Base-by-base conservation (phyloP, 257 asterid species). In the Mitragyna speciosa region DNA sequence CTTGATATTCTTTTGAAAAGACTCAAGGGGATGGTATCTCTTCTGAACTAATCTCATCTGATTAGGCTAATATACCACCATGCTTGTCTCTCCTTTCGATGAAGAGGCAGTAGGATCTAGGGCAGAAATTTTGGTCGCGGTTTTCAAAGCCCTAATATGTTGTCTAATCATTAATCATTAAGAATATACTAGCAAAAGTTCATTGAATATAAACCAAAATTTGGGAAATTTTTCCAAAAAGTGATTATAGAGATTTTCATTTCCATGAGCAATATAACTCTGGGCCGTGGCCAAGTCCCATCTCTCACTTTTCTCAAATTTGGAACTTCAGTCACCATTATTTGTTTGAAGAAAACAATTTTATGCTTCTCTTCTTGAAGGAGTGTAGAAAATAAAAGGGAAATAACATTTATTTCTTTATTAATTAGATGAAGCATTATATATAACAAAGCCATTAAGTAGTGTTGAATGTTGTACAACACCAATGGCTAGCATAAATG, bases 371-470 rank as follows among this genome's bases (percentile, higher is more conserved):
- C 22, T 12, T 3, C 12, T 58, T 22, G 28, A 24, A 69, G n/a
- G n/a, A n/a, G n/a, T n/a, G n/a, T n/a, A n/a, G n/a, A n/a, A 47
- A 43, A 70, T 19, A 16, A 33, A 17, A 39, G 20, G 9, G 11
- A 54, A 16, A 7, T 14, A 36, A 12, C 43, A 59, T 30, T 31
- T 59, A 33, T 76, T 76, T 28, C 41, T 45, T 76, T 76, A 76
- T 76, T 76, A 26, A 76, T 76, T 76, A 26, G 47, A 76, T 56
- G 39, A 36, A 58, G n/a, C 54, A 58, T 36, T 31, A 63, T 45
- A 16, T 39, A 26, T 72, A 48, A 30, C 48, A 39, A 22, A 39
- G 16, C 12, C 2, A 39, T 20, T 22, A 17, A 69, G 2, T 12
- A 12, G 12, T 74, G 30, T 52, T 31, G 6, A 41, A 73, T 71